A percentile compares a stretch with the other conserved stretches of the same genome.
These are phyloP conservation scores for Trichoderma cornu-damae DNA, from an alignment of 2,329 filamentous ascomycete genomes.

Conservation along the genomic window DNA sequence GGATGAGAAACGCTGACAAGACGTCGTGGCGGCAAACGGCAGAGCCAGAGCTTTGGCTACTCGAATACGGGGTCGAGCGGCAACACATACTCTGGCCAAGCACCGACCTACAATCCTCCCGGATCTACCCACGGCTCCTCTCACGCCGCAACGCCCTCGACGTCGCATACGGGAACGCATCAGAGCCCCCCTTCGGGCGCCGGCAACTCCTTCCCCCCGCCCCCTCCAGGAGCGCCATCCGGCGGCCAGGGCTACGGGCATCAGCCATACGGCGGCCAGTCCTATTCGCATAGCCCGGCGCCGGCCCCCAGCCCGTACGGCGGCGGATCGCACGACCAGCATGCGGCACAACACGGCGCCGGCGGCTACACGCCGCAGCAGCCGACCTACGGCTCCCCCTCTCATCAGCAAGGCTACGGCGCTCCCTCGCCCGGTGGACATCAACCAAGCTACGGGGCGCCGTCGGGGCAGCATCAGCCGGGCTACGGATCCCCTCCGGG, in stretches of 20 bases:
- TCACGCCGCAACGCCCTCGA: constrained; percentile 20
- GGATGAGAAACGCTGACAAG: constrained; percentile 18
- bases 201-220: constrained; percentile 21
- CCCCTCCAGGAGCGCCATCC: constrained; percentile 22
- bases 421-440: constrained; percentile 19
- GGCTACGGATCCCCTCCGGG: constrained; percentile 16
- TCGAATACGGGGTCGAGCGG: constrained; percentile 50
- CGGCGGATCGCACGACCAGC: constrained; percentile 17
- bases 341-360: constrained; percentile 25
- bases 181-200: constrained; percentile 18
- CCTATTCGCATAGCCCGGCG: constrained; percentile 23
- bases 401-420: constrained; percentile 24
- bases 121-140: constrained; percentile 23
- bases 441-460: constrained; percentile 23
- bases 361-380: constrained; percentile 23
- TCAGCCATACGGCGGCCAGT: constrained; percentile 18
- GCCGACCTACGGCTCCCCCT: constrained; percentile 23
- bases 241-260: constrained; percentile 20
- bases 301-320: constrained; percentile 12
- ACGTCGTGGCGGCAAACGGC: constrained; percentile 27
- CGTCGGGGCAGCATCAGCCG: constrained; percentile 12
- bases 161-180: constrained; percentile 30
- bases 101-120: constrained; percentile 45
- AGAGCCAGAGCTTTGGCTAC: constrained; percentile 59
- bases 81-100: constrained; percentile 53